phyloP scores from a whole-genome alignment of 2,329 filamentous ascomycete species.

The Stemphylium lycopersici region DNA sequence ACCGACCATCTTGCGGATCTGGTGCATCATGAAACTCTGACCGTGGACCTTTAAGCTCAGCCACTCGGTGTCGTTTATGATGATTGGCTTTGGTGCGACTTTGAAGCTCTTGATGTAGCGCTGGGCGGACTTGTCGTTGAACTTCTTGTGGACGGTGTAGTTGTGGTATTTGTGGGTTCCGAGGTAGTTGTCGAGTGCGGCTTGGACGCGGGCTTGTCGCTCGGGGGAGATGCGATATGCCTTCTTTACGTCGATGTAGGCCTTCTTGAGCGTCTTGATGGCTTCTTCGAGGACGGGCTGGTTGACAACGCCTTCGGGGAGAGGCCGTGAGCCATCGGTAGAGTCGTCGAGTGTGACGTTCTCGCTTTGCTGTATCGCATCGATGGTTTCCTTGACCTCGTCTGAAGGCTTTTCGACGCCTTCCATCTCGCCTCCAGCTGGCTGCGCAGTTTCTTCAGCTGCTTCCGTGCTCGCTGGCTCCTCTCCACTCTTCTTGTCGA shows the following conservation, averaged over 20 bases:
- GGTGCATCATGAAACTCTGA: constrained; percentile 99
- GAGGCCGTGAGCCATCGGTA: constrained; percentile 38
- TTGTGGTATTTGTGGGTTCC: constrained; percentile 96
- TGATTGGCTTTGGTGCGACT: constrained; percentile 68
- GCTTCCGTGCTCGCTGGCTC: constrained; percentile 12
- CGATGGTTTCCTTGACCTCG: constrained; percentile 34
- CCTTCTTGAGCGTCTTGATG: constrained; percentile 69
- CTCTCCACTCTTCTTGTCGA: constrained; percentile 20
- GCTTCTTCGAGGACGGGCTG: constrained; percentile 50
- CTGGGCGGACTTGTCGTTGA: constrained; percentile 81
- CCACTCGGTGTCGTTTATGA: constrained; percentile 94
- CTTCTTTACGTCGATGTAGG: constrained; percentile 82
- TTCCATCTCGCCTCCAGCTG: constrained; percentile 12
- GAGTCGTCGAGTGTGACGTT: constrained; percentile 31
- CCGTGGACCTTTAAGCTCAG: constrained; percentile 94
- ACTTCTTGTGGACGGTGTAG: constrained; percentile 90
- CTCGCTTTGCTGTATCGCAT: constrained; percentile 34
- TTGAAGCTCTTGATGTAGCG: constrained; percentile 92
- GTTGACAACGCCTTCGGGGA: constrained; percentile 36
- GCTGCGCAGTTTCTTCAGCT: constrained; percentile 16
- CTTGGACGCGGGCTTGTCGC: constrained; percentile 77
- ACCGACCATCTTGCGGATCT: constrained; percentile 98
- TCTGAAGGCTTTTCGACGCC: constrained; percentile 11
- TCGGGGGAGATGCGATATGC: constrained; percentile 77
- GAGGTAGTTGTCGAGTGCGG: constrained; percentile 73